Percentiles rank a stretch among this genome's conserved stretches.
Evolutionary conservation across 768 basidiomycete genomes (phyloP).

Genomic region (Suillus luteus): DNA sequence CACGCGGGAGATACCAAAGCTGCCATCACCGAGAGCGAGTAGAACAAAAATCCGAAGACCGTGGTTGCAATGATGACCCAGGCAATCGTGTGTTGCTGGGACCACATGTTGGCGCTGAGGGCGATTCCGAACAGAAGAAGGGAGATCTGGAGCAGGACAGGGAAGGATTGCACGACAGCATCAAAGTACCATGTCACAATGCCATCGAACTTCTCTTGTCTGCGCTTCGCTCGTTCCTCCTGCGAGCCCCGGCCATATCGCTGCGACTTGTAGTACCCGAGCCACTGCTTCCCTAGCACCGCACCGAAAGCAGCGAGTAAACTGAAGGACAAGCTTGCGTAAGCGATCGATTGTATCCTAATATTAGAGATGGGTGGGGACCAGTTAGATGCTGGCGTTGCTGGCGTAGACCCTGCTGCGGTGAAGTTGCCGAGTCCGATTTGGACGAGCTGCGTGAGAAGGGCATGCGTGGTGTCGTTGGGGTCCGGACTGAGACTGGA

Average conservation of each 20-base stretch:
- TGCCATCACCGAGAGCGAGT: constrained; percentile 2
- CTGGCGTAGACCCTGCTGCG: constrained; percentile 1
- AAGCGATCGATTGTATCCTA: constrained; percentile 12
- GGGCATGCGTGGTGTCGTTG: constrained; percentile 14
- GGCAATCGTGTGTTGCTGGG: neutral
- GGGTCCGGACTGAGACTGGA: constrained; percentile 15
- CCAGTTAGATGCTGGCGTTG: neutral
- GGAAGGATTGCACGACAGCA: constrained; percentile 13
- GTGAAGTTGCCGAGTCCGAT: constrained; percentile 7
- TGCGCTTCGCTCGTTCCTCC: constrained; percentile 9
- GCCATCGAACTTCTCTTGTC: constrained; percentile 16
- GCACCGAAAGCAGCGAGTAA: constrained; percentile 19
- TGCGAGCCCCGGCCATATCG: constrained; percentile 7
- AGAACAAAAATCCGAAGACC: constrained; percentile 1
- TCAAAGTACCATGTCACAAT: constrained; percentile 16
- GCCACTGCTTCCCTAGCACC: constrained; percentile 21
- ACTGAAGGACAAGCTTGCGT: constrained; percentile 16
- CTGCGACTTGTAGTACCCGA: constrained; percentile 1
- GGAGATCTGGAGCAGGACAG: constrained; percentile 16
- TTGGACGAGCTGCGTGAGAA: constrained; percentile 15
- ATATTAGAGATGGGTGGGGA: neutral
- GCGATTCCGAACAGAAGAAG: constrained; percentile 18
- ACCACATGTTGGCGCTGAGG: constrained; percentile 12
- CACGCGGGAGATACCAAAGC: constrained; percentile 4
- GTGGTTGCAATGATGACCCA: constrained; percentile 6